Evolutionary conservation across 192 early-diverging fungal genomes (phyloP).

Genomic region (Podila clonocystis): DNA sequence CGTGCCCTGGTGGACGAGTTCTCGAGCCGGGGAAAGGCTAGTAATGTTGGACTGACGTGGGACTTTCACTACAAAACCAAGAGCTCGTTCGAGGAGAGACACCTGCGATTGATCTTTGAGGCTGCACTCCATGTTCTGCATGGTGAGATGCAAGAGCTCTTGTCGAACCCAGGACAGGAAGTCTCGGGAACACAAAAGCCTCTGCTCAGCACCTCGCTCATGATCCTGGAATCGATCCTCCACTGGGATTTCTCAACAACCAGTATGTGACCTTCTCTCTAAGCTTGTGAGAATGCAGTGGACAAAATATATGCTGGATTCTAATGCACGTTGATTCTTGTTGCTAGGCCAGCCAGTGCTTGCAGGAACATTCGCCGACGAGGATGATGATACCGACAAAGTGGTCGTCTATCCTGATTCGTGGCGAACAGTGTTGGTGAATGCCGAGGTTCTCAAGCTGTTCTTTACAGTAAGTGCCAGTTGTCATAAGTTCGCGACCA

Average conservation of each 20-base stretch:
- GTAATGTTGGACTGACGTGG: constrained; percentile 70
- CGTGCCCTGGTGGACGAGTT: constrained; percentile 72
- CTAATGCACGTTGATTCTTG: neutral
- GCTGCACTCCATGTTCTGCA: constrained; percentile 60
- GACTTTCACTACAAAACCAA: constrained; percentile 75
- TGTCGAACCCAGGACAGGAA: constrained; percentile 36
- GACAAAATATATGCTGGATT: neutral
- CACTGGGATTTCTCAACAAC: constrained; percentile 46
- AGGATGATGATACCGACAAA: constrained; percentile 39
- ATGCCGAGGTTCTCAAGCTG: constrained; percentile 66
- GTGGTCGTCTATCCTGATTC: constrained; percentile 50
- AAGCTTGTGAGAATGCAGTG: too few species aligned
- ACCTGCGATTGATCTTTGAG: constrained; percentile 63
- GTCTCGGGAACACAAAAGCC: constrained; percentile 41
- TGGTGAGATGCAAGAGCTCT: constrained; percentile 48
- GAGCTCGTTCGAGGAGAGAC: constrained; percentile 68
- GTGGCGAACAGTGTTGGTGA: constrained; percentile 65
- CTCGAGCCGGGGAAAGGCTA: constrained; percentile 61
- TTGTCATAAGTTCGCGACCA: too few species aligned
- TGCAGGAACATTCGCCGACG: constrained; percentile 52
- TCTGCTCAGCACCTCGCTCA: constrained; percentile 25
- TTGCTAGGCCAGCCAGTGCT: constrained; percentile 42
- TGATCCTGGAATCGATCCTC: constrained; percentile 44
- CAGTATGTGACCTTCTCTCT: constrained; percentile 15
- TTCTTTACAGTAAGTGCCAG: constrained; percentile 67